Conservation (phyloP, 768 basidiomycete genomes). For the Pisolithus marmoratus region DNA sequence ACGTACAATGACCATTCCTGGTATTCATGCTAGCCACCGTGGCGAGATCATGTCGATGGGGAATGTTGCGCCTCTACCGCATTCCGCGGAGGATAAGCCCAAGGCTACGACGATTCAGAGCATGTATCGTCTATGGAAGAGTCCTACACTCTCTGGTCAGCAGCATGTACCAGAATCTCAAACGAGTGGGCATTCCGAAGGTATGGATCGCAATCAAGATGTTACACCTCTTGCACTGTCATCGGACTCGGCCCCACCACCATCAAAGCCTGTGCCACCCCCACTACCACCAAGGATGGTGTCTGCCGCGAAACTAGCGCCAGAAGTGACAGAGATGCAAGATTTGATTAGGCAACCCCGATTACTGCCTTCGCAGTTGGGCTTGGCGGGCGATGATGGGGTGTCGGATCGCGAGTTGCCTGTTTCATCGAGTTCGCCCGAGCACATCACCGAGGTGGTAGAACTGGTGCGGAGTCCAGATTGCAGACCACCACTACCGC, state of each 20-base stretch:
- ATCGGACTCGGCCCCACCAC: conserved; percentile 13
- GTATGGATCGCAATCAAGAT: conserved; percentile 22
- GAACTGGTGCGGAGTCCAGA: conserved; percentile 2
- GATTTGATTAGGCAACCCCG: conserved; percentile 13
- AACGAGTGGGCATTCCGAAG: conserved; percentile 5
- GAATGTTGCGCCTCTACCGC: conserved; percentile 50
- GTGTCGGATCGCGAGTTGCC: conserved; percentile 2
- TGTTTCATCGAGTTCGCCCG: conserved; percentile 1
- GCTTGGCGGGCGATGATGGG: conserved; percentile 24
- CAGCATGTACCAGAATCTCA: conserved; percentile 12
- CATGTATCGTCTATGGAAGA: conserved; percentile 74
- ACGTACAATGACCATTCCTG: conserved; percentile 81
- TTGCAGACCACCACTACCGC: conserved; percentile 30
- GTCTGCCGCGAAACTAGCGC: conserved; percentile 25
- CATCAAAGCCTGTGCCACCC: conserved; percentile 28
- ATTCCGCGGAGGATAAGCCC: conserved; percentile 31
- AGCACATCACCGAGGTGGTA: neutral
- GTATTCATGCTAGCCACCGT: conserved; percentile 80
- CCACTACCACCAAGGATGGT: conserved; percentile 40
- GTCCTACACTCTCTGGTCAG: conserved; percentile 34
- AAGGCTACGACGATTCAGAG: conserved; percentile 56
- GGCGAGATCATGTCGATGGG: conserved; percentile 86
- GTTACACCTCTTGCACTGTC: conserved; percentile 25
- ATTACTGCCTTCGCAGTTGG: conserved; percentile 43
- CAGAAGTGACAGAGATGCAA: conserved; percentile 18